phyloP scores from a whole-genome alignment of 495 filamentous ascomycete genomes.

The Aspergillus panamensis region DNA sequence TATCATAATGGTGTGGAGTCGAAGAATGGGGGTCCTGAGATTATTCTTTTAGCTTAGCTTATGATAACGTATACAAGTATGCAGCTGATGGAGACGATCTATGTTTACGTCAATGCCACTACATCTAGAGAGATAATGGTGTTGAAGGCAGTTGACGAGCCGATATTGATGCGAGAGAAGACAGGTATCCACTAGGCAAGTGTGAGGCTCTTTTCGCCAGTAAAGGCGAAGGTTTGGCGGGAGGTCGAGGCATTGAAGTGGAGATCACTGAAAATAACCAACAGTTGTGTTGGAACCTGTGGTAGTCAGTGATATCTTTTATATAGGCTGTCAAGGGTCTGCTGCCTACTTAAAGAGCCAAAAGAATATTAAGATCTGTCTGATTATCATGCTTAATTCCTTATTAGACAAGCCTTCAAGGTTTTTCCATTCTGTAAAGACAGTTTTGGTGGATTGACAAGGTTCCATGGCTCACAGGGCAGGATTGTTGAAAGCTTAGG shows the following conservation, averaged over 20 bases:
- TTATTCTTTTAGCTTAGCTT: too few species aligned
- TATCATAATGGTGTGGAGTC: too few species aligned
- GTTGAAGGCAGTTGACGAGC: conserved; percentile 53
- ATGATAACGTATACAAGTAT: too few species aligned
- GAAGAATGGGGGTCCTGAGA: too few species aligned
- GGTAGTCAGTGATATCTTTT: neutral
- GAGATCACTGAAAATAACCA: conserved; percentile 22
- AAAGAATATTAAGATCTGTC: conserved; percentile 25
- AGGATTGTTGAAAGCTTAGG: conserved; percentile 44
- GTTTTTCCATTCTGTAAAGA: conserved; percentile 39
- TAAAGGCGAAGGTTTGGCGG: conserved; percentile 23
- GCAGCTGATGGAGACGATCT: conserved; percentile 40
- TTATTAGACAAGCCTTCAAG: conserved; percentile 39
- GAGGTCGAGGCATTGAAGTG: conserved; percentile 22
- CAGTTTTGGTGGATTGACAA: conserved; percentile 34
- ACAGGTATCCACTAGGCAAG: conserved; percentile 38
- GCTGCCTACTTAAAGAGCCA: conserved; percentile 27
- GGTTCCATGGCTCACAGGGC: conserved; percentile 32
- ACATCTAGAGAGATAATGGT: conserved; percentile 48
- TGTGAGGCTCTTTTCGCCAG: conserved; percentile 35
- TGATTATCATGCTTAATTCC: conserved; percentile 33
- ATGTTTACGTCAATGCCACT: conserved; percentile 41
- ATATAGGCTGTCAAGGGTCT: neutral
- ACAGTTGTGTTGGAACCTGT: conserved; percentile 34
- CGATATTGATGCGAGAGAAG: conserved; percentile 36